Percentiles rank a stretch among this genome's conserved stretches.
Conservation (phyloP, 768 basidiomycete genomes). For the button mushroom (Agaricus bisporus) region DNA sequence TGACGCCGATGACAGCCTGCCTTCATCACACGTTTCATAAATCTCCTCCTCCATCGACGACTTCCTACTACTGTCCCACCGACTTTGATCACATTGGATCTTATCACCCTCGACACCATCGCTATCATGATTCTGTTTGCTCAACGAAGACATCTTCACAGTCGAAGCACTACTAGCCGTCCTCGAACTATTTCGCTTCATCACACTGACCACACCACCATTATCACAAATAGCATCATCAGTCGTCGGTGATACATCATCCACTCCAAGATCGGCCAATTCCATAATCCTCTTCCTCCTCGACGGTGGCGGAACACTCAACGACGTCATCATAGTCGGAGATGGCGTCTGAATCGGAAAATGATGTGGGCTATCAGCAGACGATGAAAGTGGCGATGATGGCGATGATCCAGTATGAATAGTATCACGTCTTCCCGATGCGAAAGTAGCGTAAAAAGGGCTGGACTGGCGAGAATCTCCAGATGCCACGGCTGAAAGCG, state of each 20-base stretch:
- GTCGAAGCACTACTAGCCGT: slow-evolving; percentile 3
- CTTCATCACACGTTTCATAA: slow-evolving; percentile 8
- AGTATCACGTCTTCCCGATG: no score
- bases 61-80: background rate
- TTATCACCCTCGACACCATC: background rate
- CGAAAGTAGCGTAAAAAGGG: no score
- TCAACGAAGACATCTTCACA: background rate
- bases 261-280: no score
- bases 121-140: background rate
- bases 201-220: background rate
- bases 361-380: background rate
- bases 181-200: background rate
- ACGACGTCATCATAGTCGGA: no score
- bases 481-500: background rate
- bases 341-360: background rate
- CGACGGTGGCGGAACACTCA: no score
- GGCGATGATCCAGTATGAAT: no score
- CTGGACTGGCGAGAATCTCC: no score
- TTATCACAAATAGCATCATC: background rate
- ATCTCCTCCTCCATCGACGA: background rate
- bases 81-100: no score
- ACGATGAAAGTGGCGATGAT: background rate
- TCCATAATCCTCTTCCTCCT: no score
- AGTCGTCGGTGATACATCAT: background rate
- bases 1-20: background rate